Conservation (phyloP, 768 basidiomycete genomes). For the Tulasnella sp. region DNA sequence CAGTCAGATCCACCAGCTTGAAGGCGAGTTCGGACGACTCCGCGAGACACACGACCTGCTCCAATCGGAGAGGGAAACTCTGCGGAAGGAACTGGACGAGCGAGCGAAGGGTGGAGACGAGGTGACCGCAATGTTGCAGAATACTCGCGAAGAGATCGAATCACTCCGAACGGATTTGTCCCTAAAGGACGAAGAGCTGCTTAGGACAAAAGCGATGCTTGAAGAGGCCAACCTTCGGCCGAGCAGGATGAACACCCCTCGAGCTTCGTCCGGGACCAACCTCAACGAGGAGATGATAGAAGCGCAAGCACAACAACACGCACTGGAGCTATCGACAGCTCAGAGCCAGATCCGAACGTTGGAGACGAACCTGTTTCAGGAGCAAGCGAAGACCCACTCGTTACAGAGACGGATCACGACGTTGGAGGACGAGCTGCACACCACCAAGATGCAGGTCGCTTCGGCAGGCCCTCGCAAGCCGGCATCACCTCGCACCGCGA, state of each 20-base stretch:
- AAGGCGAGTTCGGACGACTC: conserved; percentile 50
- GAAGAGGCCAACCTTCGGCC: conserved; percentile 11
- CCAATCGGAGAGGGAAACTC: conserved; percentile 33
- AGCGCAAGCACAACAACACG: conserved; percentile 60
- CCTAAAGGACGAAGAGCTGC: conserved; percentile 55
- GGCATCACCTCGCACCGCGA: conserved; percentile 22
- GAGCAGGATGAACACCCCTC: conserved; percentile 26
- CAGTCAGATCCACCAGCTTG: conserved; percentile 41
- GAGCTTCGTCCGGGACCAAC: conserved; percentile 24
- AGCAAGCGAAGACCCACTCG: conserved; percentile 53
- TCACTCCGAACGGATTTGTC: conserved; percentile 48
- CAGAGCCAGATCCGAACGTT: conserved; percentile 69
- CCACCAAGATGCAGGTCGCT: conserved; percentile 18
- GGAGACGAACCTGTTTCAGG: conserved; percentile 61
- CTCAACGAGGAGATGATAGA: conserved; percentile 66
- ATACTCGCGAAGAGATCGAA: conserved; percentile 61
- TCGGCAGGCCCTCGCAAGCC: conserved; percentile 16
- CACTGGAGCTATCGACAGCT: conserved; percentile 66
- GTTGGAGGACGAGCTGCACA: conserved; percentile 55
- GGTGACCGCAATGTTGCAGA: conserved; percentile 48
- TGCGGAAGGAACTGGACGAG: conserved; percentile 43
- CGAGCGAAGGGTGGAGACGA: conserved; percentile 40
- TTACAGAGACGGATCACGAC: conserved; percentile 54
- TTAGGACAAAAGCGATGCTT: conserved; percentile 36
- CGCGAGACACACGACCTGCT: conserved; percentile 25